Evolutionary conservation across 164 flowering plant species (phyloP), one percentile per base, ranked within the genome.

Genomic region (Nelumbo lutea): DNA sequence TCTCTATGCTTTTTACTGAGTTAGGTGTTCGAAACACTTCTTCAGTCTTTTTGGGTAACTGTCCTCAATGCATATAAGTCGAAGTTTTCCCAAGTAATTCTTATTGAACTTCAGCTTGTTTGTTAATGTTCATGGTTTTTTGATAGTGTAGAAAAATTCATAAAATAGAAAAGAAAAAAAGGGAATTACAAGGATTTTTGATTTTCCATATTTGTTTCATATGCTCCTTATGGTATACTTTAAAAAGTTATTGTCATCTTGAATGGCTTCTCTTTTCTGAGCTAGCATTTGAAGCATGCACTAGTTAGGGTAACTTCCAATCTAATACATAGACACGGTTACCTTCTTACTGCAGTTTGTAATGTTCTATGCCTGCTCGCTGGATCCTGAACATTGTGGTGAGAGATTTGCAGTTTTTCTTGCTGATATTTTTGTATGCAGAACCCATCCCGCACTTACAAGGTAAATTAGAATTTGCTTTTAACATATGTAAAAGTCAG

Each of bases 321-420:
- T 27, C 27, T 27, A 45, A 5, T 64, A n/a, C 11, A 61, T 27
- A n/a, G 11, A 62, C 39, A 51, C 47, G 5, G 39, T 44, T 62
- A 48, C 66, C 42, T 65, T 46, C 11, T 66, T 57, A 47, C 72
- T 86, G 85, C 89, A 96, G 99, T 96, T 96, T 85, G 86, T 96
- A 70, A 73, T 96, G 70, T 96, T 90, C 77, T 88, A 92, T 77
- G 90, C 96, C 8, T 93, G 98, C 74, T 82, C 99, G 1, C 79
- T 96, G 62, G 97, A 96, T 79, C 95, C 97, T 51, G 88, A 88
- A 78, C 66, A 57, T 48, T 96, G 96, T 80, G 97, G 93, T 44
- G 66, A 67, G 72, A 81, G 74, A 68, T 96, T 89, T 84, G 88
- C 86, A 0, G 46, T 6, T n/a, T 51, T 59, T 66, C 91, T 96